Conservation (phyloP, 23 red algal species). For the Gracilaria domingensis region DNA sequence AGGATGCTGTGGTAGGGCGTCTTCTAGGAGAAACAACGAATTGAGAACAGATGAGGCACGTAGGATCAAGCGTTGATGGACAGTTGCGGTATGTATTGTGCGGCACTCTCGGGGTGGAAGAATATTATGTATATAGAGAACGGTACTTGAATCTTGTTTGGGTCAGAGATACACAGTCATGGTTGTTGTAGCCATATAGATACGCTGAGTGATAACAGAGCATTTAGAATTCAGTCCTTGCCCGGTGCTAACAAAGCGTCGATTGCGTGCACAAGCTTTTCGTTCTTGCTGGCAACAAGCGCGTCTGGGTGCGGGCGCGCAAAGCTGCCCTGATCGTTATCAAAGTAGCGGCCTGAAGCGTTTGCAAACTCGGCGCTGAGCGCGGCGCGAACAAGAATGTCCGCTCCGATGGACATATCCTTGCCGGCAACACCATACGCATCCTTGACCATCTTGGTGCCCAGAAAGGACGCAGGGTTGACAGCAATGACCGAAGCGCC, state of each 20-base stretch:
- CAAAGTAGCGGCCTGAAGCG: conserved; percentile 12
- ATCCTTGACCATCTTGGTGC: conserved; percentile 40
- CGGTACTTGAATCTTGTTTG: no score
- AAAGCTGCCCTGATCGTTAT: conserved; percentile 38
- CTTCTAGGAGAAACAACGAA: no score
- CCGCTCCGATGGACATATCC: conserved; percentile 8
- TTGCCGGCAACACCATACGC: conserved; percentile 15
- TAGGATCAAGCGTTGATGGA: no score
- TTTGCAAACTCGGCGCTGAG: conserved; percentile 6
- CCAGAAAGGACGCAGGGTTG: conserved; percentile 34
- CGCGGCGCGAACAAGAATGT: conserved; percentile 28
- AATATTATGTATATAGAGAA: no score
- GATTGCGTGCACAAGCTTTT: background rate
- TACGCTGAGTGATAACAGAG: no score
- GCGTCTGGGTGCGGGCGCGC: conserved; percentile 2
- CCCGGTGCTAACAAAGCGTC: background rate
- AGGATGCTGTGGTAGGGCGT: no score
- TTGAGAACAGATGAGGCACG: no score
- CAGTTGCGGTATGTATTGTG: no score
- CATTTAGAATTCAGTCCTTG: background rate
- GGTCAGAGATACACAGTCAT: no score
- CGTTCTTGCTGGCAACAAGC: background rate
- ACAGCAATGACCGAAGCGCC: background rate
- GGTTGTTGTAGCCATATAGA: no score
- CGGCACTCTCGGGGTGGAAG: no score